Base-by-base conservation (phyloP, 176 grass and related monocot genomes). In the Olyra latifolia region DNA sequence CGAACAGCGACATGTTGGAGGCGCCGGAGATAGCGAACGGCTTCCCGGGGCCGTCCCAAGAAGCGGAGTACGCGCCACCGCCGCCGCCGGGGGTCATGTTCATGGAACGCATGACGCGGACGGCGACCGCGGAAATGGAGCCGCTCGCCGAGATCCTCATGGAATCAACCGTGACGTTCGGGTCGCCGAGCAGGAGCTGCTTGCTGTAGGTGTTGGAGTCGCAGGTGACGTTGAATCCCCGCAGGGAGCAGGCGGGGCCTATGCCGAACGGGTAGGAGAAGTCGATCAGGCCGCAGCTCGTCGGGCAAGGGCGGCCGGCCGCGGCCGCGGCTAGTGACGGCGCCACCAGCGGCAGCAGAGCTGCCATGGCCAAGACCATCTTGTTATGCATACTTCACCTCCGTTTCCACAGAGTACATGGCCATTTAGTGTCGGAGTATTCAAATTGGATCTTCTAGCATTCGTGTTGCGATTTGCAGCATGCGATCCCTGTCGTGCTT, bases 211-310 rank as follows among this genome's bases (percentile, higher is more conserved):
- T 63, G 69, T 13, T 72, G 39, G 56, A 8, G 56, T 76, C 40
- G 56, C 74, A 76, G 74, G 56, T 76, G 74, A 76, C 24, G 9
- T 76, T 76, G 74, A 76, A 76, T 7, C 40, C 56, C 40, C 23
- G 56, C 40, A 45, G 54, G 40, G 41, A 62, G 56, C 74, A 76
- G 1, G 39, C 16, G 3, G 74, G 55, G 16, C 74, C 56, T 62
- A 76, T 62, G 74, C 74, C 56, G 56, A 76, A 76, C 1, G 74
- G 55, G 41, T 76, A 76, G 23, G 74, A 61, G 24, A 76, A 45
- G 24, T 76, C 74, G 24, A 28, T 76, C 56, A 4, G 14, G 24
- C 73, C 55, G 39, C 55, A 76, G 73, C 3, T 28, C 54, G 54
- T 59, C 73, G 8, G 73, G 39, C 73, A 76, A 11, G 2, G 1